These are phyloP conservation scores for Imleria badia DNA, from an alignment of 768 basidiomycete species.

Conservation along the genomic window DNA sequence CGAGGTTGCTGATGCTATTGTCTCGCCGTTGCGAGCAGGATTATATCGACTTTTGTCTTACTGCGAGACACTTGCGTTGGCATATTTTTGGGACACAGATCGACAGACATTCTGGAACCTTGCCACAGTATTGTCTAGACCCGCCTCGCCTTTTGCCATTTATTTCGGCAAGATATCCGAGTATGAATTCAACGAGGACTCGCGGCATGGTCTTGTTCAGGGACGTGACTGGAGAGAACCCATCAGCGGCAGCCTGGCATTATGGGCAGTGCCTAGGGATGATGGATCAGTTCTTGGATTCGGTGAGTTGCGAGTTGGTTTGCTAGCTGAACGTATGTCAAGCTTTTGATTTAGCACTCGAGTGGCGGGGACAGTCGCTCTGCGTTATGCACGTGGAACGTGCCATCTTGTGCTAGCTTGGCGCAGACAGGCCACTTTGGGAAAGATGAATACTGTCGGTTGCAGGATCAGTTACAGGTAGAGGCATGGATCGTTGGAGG, in stretches of 20 bases:
- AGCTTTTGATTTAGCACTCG: conserved; percentile 49
- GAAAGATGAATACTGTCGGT: conserved; percentile 72
- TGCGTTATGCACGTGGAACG: conserved; percentile 54
- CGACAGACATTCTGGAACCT: conserved; percentile 80
- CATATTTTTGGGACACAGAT: conserved; percentile 53
- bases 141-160: conserved; percentile 82
- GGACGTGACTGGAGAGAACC: conserved; percentile 73
- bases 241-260: conserved; percentile 12
- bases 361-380: conserved; percentile 87
- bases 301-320: conserved; percentile 3
- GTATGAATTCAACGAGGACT: conserved; percentile 84
- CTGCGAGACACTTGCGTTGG: conserved; percentile 5
- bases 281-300: conserved; percentile 65
- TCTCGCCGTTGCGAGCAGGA: conserved; percentile 77
- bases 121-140: conserved; percentile 66
- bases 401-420: conserved; percentile 38
- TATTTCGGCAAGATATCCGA: conserved; percentile 83
- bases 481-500: conserved; percentile 85
- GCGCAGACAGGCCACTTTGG: conserved; percentile 78
- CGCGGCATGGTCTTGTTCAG: conserved; percentile 69
- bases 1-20: conserved; percentile 60
- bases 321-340: not conserved
- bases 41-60: conserved; percentile 25
- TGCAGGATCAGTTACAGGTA: conserved; percentile 83
- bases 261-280: conserved; percentile 14